phyloP scores from a whole-genome alignment of 306 rosid genomes.

The Pterocarpus macrocarpus region DNA sequence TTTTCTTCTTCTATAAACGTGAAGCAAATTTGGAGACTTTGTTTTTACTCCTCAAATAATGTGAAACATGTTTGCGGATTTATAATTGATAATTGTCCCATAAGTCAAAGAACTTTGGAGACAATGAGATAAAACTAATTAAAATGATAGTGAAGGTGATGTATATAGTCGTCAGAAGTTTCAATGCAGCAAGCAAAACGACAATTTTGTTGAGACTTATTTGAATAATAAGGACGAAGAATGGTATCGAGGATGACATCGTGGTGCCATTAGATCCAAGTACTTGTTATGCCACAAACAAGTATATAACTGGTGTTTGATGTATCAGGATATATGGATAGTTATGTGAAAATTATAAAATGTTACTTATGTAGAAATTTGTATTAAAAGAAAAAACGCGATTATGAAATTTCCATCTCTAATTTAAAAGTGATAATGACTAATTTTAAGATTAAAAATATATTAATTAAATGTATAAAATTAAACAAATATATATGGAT shows the following conservation, averaged over 20 bases:
- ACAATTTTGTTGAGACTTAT: neutral
- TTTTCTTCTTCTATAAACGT: neutral
- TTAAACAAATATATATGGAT: neutral
- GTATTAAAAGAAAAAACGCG: neutral
- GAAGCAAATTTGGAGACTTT: neutral
- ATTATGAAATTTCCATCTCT: neutral
- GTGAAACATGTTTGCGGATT: neutral
- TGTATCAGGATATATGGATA: neutral
- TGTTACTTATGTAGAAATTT: neutral
- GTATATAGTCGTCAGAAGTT: constrained; percentile 6
- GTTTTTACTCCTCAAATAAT: neutral
- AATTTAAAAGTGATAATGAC: neutral
- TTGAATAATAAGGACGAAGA: neutral
- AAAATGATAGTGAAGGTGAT: constrained; percentile 22
- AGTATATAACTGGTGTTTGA: neutral
- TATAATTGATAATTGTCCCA: constrained; percentile 31
- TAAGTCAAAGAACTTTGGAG: constrained; percentile 10
- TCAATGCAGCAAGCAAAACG: constrained; percentile 23
- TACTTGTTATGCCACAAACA: neutral
- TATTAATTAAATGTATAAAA: neutral
- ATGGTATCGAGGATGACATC: constrained; percentile 30
- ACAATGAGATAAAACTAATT: constrained; percentile 40
- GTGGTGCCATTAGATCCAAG: constrained; percentile 49
- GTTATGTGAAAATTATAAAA: neutral
- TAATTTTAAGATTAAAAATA: neutral